These are phyloP conservation scores for Helotiales sp. DNA, from an alignment of 2,329 filamentous ascomycete species.

Conservation along the genomic window DNA sequence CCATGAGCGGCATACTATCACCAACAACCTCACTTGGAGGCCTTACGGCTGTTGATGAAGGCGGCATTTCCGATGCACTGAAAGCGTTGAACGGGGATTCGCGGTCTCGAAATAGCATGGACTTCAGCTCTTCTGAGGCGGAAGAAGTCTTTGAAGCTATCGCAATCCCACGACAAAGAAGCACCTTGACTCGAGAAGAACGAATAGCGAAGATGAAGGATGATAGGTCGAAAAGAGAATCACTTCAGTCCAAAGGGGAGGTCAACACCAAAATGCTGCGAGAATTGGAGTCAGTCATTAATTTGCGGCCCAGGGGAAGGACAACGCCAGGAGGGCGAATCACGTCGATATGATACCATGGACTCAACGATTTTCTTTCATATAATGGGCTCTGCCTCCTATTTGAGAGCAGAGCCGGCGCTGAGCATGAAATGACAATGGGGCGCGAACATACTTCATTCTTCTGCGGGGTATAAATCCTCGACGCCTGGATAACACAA, in stretches of 20 bases:
- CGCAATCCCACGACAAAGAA: conserved; percentile 70
- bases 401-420: neutral
- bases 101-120: conserved; percentile 49
- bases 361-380: conserved; percentile 28
- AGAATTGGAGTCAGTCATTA: conserved; percentile 89
- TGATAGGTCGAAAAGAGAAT: conserved; percentile 74
- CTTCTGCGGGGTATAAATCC: neutral
- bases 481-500: neutral
- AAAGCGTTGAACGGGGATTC: conserved; percentile 75
- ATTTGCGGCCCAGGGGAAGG: conserved; percentile 46
- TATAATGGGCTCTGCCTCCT: neutral
- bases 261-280: conserved; percentile 87
- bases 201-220: conserved; percentile 85
- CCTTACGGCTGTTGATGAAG: conserved; percentile 60
- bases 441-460: neutral
- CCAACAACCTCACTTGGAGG: conserved; percentile 66
- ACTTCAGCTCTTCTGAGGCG: conserved; percentile 57
- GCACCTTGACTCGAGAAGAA: conserved; percentile 78
- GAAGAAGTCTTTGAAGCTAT: conserved; percentile 91
- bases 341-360: conserved; percentile 36
- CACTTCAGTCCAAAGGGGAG: conserved; percentile 72
- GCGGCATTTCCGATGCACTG: conserved; percentile 67
- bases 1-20: conserved; percentile 56
- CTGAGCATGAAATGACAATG: neutral
- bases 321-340: conserved; percentile 29